Percentiles rank a stretch among this genome's conserved stretches.
phyloP scores from a whole-genome alignment of 140 eudicot genomes.

The Bidens hawaiensis region DNA sequence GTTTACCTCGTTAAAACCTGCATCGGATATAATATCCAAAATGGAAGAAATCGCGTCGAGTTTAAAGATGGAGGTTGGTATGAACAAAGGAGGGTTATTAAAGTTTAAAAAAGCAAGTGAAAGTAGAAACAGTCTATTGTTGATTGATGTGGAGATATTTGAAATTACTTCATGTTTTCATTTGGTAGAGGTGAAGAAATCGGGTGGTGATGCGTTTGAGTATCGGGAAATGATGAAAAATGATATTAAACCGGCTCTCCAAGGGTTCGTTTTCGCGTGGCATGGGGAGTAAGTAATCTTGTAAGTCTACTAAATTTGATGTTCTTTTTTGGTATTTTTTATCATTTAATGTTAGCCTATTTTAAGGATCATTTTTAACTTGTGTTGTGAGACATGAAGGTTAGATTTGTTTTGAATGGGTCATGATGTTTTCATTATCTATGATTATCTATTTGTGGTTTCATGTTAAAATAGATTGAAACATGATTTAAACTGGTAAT shows the following conservation, averaged over 20 bases:
- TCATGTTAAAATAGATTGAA: not conserved
- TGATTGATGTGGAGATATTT: not conserved
- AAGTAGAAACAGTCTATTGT: not conserved
- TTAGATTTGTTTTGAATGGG: not conserved
- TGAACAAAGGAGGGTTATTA: not conserved
- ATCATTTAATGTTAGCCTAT: not conserved
- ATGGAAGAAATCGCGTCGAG: not conserved
- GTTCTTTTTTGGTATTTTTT: not conserved
- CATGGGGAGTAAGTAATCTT: not conserved
- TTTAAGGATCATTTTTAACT: not conserved
- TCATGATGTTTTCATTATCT: not conserved
- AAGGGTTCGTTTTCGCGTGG: not conserved
- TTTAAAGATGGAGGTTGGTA: not conserved
- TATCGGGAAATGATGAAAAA: not conserved
- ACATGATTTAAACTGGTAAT: not conserved
- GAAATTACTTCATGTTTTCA: not conserved
- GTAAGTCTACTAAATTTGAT: not conserved
- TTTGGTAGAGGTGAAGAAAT: not conserved
- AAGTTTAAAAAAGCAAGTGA: not conserved
- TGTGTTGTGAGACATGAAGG: not conserved
- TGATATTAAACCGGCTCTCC: not conserved
- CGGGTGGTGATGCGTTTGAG: not conserved
- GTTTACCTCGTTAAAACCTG: not conserved
- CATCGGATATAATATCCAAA: not conserved
- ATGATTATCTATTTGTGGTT: not conserved